Evolutionary conservation across 352 stramenopile species (phyloP), one percentile per base, ranked within the genome.

Genomic region (Pythium utonaiense): DNA sequence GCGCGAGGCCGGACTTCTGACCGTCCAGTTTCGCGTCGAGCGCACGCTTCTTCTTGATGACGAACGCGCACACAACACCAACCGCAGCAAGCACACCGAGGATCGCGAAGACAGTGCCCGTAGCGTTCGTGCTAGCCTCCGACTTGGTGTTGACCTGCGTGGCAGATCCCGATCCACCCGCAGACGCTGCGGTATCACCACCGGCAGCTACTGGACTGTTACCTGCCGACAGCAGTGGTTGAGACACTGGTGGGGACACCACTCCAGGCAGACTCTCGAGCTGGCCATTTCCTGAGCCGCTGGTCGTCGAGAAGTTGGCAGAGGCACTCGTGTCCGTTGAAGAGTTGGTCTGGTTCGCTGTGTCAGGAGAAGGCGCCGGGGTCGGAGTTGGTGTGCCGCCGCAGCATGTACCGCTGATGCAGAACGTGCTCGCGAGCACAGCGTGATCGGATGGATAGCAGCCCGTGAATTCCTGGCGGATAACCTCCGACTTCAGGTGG

Each of bases 371-470:
- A 40, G 44, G 22, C 33, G 31, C 41, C 13, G 45, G 30, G 2
- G 54, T 27, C 12, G 53, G 40, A 30, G 49, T 31, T 22, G 52
- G 28, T 17, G 49, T 36, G 4, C 27, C 22, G 48, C 53, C 70
- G 30, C 83, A 91, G 61, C 83, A 92, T 22, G 66, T 68, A 25
- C 80, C 78, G 3, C 71, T 70, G 24, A 89, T 54, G 61, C 82
- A 92, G 61, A 80, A 92, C 17, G 49, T 72, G n/a, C 69, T 69
- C 17, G 89, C 21, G 12, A 90, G 56, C 16, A 68, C 78, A 0
- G 82, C 82, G 66, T 92, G 82, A 42, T 92, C 82, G 1, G 82
- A 92, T 21, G 82, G 75, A 57, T 92, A 92, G 69, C 82, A 92
- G 5, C 79, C 80, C 22, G 71, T 50, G 48, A 88, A 92, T 16